Conservation (phyloP, 225 moss, liverwort and hornwort species). For the Physcomitrellopsis africana region DNA sequence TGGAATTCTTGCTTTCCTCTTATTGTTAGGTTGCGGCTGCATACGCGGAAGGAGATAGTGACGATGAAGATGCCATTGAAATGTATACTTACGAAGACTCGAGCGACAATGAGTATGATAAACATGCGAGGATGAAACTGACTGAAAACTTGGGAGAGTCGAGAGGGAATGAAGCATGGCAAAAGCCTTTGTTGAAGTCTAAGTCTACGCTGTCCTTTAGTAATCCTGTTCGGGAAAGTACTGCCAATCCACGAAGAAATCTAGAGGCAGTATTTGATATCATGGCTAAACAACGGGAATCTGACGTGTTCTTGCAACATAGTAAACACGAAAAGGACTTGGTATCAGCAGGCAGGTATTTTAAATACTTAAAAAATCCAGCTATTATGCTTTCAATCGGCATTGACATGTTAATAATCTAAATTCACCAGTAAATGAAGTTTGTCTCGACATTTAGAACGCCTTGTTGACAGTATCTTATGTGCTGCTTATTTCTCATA, state of each 20-base stretch:
- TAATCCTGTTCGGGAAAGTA: conserved; percentile 38
- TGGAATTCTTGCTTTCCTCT: background rate
- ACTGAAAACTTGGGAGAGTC: conserved; percentile 38
- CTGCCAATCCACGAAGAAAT: conserved; percentile 34
- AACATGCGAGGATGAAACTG: conserved; percentile 29
- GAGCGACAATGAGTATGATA: conserved; percentile 38
- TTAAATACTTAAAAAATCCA: background rate
- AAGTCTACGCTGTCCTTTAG: conserved; percentile 65
- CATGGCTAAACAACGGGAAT: conserved; percentile 51
- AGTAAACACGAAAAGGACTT: conserved; percentile 34
- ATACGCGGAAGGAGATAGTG: conserved; percentile 32
- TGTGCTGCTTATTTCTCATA: conserved; percentile 9
- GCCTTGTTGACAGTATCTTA: background rate
- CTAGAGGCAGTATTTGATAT: conserved; percentile 43
- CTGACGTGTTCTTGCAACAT: conserved; percentile 40
- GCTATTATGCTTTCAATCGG: conserved; percentile 16
- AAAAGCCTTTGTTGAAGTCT: conserved; percentile 64
- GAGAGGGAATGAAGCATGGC: conserved; percentile 55
- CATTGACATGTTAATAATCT: conserved; percentile 17
- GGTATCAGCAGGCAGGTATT: conserved; percentile 43
- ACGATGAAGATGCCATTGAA: conserved; percentile 46
- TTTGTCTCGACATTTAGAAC: background rate
- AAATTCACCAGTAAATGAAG: conserved; percentile 12
- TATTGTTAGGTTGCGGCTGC: conserved; percentile 43
- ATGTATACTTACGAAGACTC: conserved; percentile 42